Evolutionary conservation across 306 rosid genomes (phyloP).

Genomic region (Cucumis hystrix): DNA sequence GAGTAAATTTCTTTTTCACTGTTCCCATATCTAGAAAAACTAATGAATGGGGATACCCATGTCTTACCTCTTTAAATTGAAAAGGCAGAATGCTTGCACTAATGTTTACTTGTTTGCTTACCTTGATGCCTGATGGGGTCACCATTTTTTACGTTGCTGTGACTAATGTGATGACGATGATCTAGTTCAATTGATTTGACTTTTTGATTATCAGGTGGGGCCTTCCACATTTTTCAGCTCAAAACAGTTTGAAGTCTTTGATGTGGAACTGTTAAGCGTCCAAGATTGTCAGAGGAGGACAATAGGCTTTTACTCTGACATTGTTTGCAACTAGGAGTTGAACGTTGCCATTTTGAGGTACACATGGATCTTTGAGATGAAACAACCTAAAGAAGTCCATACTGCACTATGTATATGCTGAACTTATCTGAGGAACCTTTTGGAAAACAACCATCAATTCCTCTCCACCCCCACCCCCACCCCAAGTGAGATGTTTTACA

Average conservation of each 20-base stretch:
- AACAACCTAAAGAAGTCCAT: not conserved
- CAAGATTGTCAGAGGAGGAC: conserved; percentile 80
- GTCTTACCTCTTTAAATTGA: not conserved
- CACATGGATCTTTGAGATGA: not conserved
- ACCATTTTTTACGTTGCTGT: not conserved
- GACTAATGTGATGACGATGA: not conserved
- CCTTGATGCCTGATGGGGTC: not conserved
- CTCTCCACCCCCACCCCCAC: not conserved
- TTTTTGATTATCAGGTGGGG: conserved; percentile 59
- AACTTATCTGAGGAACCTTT: not conserved
- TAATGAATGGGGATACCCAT: not conserved
- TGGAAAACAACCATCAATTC: not conserved
- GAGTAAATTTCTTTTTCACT: not conserved
- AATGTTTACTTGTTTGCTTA: not conserved
- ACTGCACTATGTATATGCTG: not conserved
- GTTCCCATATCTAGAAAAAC: not conserved
- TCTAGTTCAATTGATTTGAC: not conserved
- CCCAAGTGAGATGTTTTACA: not conserved
- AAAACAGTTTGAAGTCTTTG: conserved; percentile 93
- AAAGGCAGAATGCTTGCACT: not conserved
- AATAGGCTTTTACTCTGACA: conserved; percentile 78
- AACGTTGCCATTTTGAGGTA: not conserved
- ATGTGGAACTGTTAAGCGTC: conserved; percentile 65
- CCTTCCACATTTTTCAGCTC: conserved; percentile 97
- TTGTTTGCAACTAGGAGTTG: conserved; percentile 39